Evolutionary conservation across 148 eudicot species (phyloP).

Genomic region (Dianthus caryophyllus): DNA sequence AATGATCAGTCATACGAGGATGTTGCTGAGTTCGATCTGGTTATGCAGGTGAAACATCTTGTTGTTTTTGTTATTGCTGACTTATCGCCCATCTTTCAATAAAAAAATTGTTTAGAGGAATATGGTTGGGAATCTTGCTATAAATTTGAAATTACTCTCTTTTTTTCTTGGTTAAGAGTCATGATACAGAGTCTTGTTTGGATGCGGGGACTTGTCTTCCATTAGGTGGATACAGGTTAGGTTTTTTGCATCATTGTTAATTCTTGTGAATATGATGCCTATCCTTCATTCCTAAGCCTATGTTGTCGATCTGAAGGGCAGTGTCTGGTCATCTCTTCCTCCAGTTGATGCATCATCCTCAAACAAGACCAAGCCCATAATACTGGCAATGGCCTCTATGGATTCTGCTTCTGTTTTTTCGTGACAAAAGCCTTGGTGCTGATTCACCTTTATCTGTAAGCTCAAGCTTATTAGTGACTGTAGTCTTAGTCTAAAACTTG

Average conservation of each 20-base stretch:
- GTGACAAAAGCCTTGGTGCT: slow-evolving; percentile 95
- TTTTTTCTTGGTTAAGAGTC: slow-evolving; percentile 48
- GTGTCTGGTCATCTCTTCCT: slow-evolving; percentile 99
- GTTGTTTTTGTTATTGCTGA: slow-evolving; percentile 6
- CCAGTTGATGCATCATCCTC: slow-evolving; percentile 48
- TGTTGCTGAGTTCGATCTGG: slow-evolving; percentile 87
- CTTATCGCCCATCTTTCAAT: background rate
- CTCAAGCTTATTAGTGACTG: slow-evolving; percentile 5
- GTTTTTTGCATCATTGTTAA: slow-evolving; percentile 7
- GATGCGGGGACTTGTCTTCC: slow-evolving; percentile 77
- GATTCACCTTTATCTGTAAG: slow-evolving; percentile 92
- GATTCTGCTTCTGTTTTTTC: slow-evolving; percentile 93
- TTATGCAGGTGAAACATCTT: slow-evolving; percentile 80
- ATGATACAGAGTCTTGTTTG: slow-evolving; percentile 82
- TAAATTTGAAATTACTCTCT: background rate
- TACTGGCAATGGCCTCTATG: slow-evolving; percentile 77
- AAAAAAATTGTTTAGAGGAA: slow-evolving; percentile 4
- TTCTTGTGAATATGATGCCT: slow-evolving; percentile 3
- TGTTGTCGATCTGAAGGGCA: slow-evolving; percentile 60
- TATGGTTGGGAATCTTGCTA: slow-evolving; percentile 1
- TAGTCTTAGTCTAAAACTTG: background rate
- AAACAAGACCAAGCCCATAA: slow-evolving; percentile 47
- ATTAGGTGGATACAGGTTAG: slow-evolving; percentile 96
- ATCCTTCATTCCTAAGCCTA: slow-evolving; percentile 18
- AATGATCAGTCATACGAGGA: slow-evolving; percentile 42